phyloP scores from a whole-genome alignment of 208 protist genomes.

The Wallacemonas sp. region DNA sequence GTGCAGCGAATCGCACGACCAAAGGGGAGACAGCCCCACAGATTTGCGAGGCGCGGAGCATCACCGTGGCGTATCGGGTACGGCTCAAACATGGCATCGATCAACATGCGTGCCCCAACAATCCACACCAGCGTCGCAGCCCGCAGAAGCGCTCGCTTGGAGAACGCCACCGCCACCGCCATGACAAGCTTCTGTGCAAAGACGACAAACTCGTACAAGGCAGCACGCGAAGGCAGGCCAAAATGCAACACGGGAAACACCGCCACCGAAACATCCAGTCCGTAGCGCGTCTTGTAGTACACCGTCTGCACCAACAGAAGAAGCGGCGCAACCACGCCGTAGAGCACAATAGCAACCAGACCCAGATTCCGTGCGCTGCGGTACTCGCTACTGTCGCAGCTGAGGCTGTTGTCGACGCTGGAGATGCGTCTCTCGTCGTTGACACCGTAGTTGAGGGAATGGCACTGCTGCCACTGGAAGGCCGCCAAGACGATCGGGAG shows the following conservation, averaged over 20 bases:
- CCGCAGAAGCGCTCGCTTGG: slow-evolving; percentile 19
- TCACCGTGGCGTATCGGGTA: background rate
- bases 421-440: background rate
- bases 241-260: slow-evolving; percentile 27
- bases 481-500: slow-evolving; percentile 11
- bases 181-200: slow-evolving; percentile 18
- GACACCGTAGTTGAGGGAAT: slow-evolving; percentile 1
- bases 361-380: slow-evolving; percentile 8
- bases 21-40: background rate
- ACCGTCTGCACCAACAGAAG: background rate
- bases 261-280: slow-evolving; percentile 23
- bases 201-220: slow-evolving; percentile 18
- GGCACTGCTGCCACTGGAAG: slow-evolving; percentile 24
- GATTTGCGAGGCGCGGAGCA: background rate
- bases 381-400: slow-evolving; percentile 11
- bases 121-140: slow-evolving; percentile 12
- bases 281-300: slow-evolving; percentile 12
- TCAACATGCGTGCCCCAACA: slow-evolving; percentile 14
- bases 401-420: slow-evolving; percentile 9
- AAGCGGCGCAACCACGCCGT: slow-evolving; percentile 19
- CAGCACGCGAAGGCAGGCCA: slow-evolving; percentile 16
- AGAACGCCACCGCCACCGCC: slow-evolving; percentile 8
- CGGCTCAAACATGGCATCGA: background rate
- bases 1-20: slow-evolving; percentile 6
- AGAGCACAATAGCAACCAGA: slow-evolving; percentile 14